These are phyloP conservation scores for Linnemannia hyalina DNA, from an alignment of 192 early-diverging fungal species.

Conservation along the genomic window DNA sequence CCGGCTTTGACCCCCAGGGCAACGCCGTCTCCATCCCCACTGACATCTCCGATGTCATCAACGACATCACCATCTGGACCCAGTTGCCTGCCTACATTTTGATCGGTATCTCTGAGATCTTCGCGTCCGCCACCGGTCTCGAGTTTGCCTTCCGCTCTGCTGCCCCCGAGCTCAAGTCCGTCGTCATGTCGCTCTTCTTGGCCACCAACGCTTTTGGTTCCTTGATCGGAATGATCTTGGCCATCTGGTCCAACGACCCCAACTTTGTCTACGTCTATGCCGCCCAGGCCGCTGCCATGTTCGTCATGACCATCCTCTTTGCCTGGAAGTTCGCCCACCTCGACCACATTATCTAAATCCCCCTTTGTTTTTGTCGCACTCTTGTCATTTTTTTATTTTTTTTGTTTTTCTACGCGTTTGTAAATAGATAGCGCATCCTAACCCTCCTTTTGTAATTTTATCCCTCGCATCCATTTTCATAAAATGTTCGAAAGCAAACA, in stretches of 20 bases:
- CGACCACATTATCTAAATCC: conserved; percentile 55
- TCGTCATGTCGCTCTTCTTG: conserved; percentile 76
- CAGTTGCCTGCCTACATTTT: conserved; percentile 71
- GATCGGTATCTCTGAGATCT: conserved; percentile 71
- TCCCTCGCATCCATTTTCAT: background rate
- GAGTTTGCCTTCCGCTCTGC: conserved; percentile 75
- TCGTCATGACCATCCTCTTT: conserved; percentile 61
- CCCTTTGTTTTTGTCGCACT: background rate
- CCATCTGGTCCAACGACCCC: conserved; percentile 67
- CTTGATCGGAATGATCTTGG: conserved; percentile 72
- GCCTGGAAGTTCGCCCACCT: conserved; percentile 67
- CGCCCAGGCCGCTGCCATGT: conserved; percentile 61
- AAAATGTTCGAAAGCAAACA: background rate
- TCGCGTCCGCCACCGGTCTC: conserved; percentile 73
- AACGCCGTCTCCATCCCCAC: conserved; percentile 16
- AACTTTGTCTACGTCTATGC: conserved; percentile 71
- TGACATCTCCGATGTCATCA: conserved; percentile 33
- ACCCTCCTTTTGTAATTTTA: conserved; percentile 13
- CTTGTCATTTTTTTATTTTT: background rate
- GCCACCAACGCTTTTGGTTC: conserved; percentile 72
- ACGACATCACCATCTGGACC: conserved; percentile 67
- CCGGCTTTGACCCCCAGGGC: conserved; percentile 56
- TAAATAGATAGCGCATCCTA: conserved; percentile 21
- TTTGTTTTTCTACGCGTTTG: conserved; percentile 1
- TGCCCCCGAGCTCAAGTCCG: conserved; percentile 72